These are phyloP conservation scores for Guyanaporus albipodus DNA, from an alignment of 768 basidiomycete species.

Conservation along the genomic window DNA sequence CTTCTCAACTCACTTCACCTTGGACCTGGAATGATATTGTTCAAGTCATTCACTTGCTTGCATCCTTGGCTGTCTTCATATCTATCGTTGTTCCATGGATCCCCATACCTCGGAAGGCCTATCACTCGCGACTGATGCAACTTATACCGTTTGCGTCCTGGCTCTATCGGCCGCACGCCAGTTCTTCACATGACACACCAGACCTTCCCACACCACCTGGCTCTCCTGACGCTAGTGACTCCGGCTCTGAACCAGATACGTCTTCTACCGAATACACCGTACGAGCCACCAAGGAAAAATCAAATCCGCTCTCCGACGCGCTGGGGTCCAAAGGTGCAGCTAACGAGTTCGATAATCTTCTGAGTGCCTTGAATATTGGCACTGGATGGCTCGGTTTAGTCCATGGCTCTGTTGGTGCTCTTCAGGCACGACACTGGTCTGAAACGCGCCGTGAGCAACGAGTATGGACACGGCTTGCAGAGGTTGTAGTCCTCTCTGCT, in stretches of 20 bases:
- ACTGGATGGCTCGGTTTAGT: conserved; percentile 37
- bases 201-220: conserved; percentile 28
- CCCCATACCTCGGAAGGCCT: conserved; percentile 24
- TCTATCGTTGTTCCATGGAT: conserved; percentile 51
- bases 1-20: conserved; percentile 13
- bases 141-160: conserved; percentile 25
- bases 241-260: conserved; percentile 28
- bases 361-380: conserved; percentile 37
- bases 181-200: conserved; percentile 1
- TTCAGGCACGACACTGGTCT: neutral
- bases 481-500: conserved; percentile 39
- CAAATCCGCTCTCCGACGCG: conserved; percentile 23
- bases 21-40: conserved; percentile 52
- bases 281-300: conserved; percentile 12
- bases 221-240: conserved; percentile 24
- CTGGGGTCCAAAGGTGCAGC: conserved; percentile 34
- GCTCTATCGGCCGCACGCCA: conserved; percentile 2
- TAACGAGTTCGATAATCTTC: conserved; percentile 39
- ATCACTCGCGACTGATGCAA: conserved; percentile 22
- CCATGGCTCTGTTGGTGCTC: conserved; percentile 19
- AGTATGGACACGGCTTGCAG: conserved; percentile 51
- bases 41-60: conserved; percentile 63
- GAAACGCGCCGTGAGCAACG: conserved; percentile 38
- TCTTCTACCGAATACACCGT: conserved; percentile 28
- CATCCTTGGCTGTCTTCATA: conserved; percentile 59